Percentiles rank a stretch among this genome's conserved stretches.
Conservation (phyloP, 139 green algal genomes). For the Monoraphidium neglectum region DNA sequence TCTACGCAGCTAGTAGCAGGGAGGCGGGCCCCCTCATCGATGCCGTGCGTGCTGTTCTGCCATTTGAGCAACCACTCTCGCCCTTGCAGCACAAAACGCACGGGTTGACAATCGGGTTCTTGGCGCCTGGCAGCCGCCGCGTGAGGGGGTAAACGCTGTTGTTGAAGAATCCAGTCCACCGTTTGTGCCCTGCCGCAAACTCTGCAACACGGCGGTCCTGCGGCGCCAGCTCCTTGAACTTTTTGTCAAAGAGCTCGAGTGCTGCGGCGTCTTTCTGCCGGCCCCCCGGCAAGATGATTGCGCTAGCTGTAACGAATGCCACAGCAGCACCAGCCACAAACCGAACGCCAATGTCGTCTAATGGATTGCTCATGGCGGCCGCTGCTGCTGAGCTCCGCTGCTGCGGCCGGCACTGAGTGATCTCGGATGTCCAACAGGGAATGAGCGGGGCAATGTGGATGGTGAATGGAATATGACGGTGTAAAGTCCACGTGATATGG, state of each 20-base stretch:
- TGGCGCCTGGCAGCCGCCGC: conserved; percentile 48
- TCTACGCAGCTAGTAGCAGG: too few relatives aligned
- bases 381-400: too few relatives aligned
- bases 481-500: too few relatives aligned
- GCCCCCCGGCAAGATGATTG: conserved; percentile 41
- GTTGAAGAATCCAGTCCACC: conserved; percentile 55
- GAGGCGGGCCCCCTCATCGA: too few relatives aligned
- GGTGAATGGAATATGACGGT: too few relatives aligned
- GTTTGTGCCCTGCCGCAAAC: conserved; percentile 44
- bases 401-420: too few relatives aligned
- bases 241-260: conserved; percentile 48
- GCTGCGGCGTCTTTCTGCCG: conserved; percentile 50
- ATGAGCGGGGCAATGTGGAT: too few relatives aligned
- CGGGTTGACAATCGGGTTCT: conserved; percentile 58
- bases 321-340: conserved; percentile 26
- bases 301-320: conserved; percentile 15
- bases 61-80: too few relatives aligned
- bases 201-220: conserved; percentile 44
- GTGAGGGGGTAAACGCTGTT: conserved; percentile 53
- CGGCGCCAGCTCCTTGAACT: conserved; percentile 23
- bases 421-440: too few relatives aligned
- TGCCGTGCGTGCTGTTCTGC: too few relatives aligned
- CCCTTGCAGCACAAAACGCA: too few relatives aligned
- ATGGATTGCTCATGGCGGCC: too few relatives aligned
- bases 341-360: conserved; percentile 29